phyloP scores from a whole-genome alignment of 2,329 filamentous ascomycete genomes.

The Huntiella moniliformis region DNA sequence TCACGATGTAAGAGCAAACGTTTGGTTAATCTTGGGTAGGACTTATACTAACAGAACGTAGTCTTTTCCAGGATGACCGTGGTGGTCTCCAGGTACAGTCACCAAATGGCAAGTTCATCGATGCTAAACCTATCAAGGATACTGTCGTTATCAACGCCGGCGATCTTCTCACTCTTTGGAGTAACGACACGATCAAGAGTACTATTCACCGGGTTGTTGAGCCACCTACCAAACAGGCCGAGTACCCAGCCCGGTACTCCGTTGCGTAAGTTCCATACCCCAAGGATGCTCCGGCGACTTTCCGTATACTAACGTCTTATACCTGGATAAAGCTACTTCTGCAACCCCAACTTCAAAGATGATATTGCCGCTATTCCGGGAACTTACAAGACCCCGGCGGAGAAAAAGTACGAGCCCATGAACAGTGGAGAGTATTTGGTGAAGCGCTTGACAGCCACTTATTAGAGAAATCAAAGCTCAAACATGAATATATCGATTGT shows the following conservation, averaged over 20 bases:
- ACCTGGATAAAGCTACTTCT: conserved; percentile 46
- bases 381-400: conserved; percentile 42
- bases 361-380: conserved; percentile 66
- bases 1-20: conserved; percentile 25
- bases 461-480: conserved; percentile 23
- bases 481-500: background rate
- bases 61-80: conserved; percentile 38
- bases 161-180: conserved; percentile 72
- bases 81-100: conserved; percentile 43
- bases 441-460: conserved; percentile 58
- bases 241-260: conserved; percentile 63
- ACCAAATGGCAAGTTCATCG: conserved; percentile 58
- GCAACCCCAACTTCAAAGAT: conserved; percentile 63
- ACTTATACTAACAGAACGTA: background rate
- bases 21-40: background rate
- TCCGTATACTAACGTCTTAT: background rate
- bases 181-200: conserved; percentile 78
- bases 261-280: conserved; percentile 44
- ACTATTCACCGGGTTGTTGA: conserved; percentile 83
- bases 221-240: conserved; percentile 42
- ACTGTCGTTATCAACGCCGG: conserved; percentile 82
- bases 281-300: background rate
- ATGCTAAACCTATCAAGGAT: conserved; percentile 63
- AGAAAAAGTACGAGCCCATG: conserved; percentile 65
- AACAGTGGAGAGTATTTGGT: conserved; percentile 68